Conservation (phyloP, 495 filamentous ascomycete genomes). For the Cercophora sp. region DNA sequence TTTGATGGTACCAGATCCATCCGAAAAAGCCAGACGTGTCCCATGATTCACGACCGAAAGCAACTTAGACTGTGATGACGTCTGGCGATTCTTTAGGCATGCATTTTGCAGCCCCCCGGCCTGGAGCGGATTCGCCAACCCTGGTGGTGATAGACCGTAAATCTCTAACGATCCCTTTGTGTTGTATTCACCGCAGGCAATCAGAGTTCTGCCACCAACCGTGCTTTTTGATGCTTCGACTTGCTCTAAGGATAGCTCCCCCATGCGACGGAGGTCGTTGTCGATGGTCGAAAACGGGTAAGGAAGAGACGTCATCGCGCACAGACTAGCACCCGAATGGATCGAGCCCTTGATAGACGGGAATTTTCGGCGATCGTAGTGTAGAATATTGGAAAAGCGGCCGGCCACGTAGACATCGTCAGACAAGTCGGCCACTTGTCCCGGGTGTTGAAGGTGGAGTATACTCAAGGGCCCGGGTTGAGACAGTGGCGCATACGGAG, state of each 20-base stretch:
- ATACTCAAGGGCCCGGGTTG: conserved; percentile 81
- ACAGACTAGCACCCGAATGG: conserved; percentile 78
- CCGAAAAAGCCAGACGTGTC: conserved; percentile 76
- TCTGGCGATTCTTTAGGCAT: conserved; percentile 71
- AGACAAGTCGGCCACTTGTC: conserved; percentile 45
- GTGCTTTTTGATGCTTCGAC: conserved; percentile 46
- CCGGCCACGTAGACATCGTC: conserved; percentile 78
- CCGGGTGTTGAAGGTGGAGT: conserved; percentile 63
- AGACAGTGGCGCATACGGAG: conserved; percentile 67
- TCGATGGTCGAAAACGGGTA: conserved; percentile 57
- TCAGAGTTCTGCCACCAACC: conserved; percentile 57
- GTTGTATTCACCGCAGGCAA: conserved; percentile 92
- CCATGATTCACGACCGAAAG: conserved; percentile 84
- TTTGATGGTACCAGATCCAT: conserved; percentile 78
- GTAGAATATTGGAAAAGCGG: conserved; percentile 83
- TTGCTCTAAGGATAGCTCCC: conserved; percentile 49
- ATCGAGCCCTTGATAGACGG: conserved; percentile 73
- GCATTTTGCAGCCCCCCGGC: conserved; percentile 37
- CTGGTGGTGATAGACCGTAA: conserved; percentile 57
- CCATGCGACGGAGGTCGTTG: conserved; percentile 50
- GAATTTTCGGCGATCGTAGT: conserved; percentile 85
- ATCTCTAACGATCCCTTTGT: conserved; percentile 86
- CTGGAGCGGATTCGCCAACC: conserved; percentile 19
- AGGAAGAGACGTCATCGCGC: conserved; percentile 69
- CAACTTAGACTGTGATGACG: conserved; percentile 72